phyloP scores from a whole-genome alignment of 2,329 filamentous ascomycete genomes.

The Beauveria asiatica region DNA sequence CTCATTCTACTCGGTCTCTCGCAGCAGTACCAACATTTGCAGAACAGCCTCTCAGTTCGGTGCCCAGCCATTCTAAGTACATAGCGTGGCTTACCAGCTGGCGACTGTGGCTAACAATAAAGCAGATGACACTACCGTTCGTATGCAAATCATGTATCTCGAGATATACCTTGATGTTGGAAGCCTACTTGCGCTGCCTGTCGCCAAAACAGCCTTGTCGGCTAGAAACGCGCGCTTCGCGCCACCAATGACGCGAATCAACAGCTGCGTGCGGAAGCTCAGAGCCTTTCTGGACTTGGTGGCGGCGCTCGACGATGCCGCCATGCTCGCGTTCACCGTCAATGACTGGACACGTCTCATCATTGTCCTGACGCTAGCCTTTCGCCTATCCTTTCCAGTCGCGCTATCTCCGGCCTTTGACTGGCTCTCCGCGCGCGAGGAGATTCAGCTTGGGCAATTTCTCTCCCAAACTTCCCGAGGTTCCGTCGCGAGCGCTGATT shows the following conservation, averaged over 20 bases:
- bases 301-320: not conserved
- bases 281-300: conserved; percentile 6
- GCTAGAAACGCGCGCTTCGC: conserved; percentile 1
- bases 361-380: conserved; percentile 3
- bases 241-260: not conserved
- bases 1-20: not conserved
- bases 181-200: conserved; percentile 10
- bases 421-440: not conserved
- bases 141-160: conserved; percentile 9
- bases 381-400: conserved; percentile 9
- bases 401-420: conserved; percentile 1
- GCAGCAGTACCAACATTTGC: not conserved
- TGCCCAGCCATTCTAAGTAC: not conserved
- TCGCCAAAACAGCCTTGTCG: conserved; percentile 1
- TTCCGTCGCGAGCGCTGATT: not conserved
- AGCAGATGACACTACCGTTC: not conserved
- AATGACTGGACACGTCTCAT: conserved; percentile 11
- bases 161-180: conserved; percentile 12
- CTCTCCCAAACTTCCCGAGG: not conserved
- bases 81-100: not conserved
- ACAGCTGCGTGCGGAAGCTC: not conserved
- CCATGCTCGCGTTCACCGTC: conserved; percentile 7
- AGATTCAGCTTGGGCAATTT: conserved; percentile 3
- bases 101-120: not conserved
- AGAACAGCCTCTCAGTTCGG: not conserved